Percentiles rank a stretch among this genome's conserved stretches.
Evolutionary conservation across 768 basidiomycete species (phyloP).

Genomic region (Termitomyces sp.): DNA sequence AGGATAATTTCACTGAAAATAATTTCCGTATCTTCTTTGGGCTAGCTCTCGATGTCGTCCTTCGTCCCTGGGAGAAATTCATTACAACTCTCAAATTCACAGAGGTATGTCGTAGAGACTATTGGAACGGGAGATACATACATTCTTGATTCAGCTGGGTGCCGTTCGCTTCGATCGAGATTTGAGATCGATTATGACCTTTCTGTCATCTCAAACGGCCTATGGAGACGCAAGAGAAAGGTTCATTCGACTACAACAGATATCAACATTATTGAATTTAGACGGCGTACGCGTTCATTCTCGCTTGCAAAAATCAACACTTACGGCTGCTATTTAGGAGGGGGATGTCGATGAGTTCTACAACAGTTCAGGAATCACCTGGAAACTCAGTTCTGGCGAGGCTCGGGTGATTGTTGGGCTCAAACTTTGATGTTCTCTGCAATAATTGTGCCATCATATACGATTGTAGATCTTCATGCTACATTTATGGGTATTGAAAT

Average conservation of each 20-base stretch:
- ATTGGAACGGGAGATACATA: background rate
- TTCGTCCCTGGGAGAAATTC: conserved; percentile 95
- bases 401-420: conserved; percentile 65
- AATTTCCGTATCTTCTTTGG: conserved; percentile 88
- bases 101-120: conserved; percentile 50
- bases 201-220: conserved; percentile 80
- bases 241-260: conserved; percentile 87
- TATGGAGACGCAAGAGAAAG: conserved; percentile 92
- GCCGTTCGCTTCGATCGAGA: conserved; percentile 95
- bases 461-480: background rate
- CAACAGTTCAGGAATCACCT: conserved; percentile 85
- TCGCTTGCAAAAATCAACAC: background rate
- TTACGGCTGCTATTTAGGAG: conserved; percentile 47
- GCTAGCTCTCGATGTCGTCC: conserved; percentile 77
- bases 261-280: conserved; percentile 86
- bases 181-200: conserved; percentile 74
- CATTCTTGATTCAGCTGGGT: conserved; percentile 57
- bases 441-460: background rate
- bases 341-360: conserved; percentile 96
- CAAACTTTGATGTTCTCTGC: conserved; percentile 29
- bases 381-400: conserved; percentile 77
- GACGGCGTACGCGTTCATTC: conserved; percentile 50
- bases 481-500: conserved; percentile 4
- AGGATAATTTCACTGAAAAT: conserved; percentile 84
- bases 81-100: conserved; percentile 77